Percentiles rank a stretch among this genome's conserved stretches.
These are phyloP conservation scores for Eimeria sp. DNA, from an alignment of 169 alveolate genomes.

Conservation along the genomic window DNA sequence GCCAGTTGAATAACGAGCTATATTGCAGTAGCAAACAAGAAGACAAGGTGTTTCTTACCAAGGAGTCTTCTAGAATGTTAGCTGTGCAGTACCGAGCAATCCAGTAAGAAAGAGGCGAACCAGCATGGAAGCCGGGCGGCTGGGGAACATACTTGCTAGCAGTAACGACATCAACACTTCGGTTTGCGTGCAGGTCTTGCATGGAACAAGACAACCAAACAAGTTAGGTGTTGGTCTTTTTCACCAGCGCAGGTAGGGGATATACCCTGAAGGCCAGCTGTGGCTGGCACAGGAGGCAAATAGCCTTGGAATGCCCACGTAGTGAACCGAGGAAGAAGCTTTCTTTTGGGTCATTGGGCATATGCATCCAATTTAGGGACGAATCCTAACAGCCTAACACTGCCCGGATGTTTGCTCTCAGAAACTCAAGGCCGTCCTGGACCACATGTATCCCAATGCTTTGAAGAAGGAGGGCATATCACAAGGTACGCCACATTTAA, in stretches of 20 bases:
- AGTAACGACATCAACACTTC: neutral
- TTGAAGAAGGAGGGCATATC: constrained; percentile 63
- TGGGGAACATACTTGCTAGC: neutral
- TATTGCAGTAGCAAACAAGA: neutral
- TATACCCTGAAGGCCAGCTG: neutral
- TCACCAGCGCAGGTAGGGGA: constrained; percentile 86
- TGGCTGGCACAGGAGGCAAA: neutral
- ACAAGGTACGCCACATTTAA: neutral
- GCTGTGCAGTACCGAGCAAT: neutral
- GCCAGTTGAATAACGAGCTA: neutral
- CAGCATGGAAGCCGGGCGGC: neutral
- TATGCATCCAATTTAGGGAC: neutral
- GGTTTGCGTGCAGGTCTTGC: constrained; percentile 85
- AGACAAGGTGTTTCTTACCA: neutral
- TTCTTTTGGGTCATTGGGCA: neutral
- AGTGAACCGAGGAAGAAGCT: neutral
- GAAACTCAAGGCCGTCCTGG: constrained; percentile 66
- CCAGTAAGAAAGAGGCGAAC: neutral
- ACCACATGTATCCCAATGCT: constrained; percentile 60
- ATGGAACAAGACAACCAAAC: constrained; percentile 90
- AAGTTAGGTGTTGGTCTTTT: constrained; percentile 90
- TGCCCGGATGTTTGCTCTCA: neutral
- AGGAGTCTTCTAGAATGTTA: neutral
- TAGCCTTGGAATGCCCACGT: neutral
- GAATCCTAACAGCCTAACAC: neutral